phyloP scores from a whole-genome alignment of 106 monocot species.

The Acanthochlamys bracteata region DNA sequence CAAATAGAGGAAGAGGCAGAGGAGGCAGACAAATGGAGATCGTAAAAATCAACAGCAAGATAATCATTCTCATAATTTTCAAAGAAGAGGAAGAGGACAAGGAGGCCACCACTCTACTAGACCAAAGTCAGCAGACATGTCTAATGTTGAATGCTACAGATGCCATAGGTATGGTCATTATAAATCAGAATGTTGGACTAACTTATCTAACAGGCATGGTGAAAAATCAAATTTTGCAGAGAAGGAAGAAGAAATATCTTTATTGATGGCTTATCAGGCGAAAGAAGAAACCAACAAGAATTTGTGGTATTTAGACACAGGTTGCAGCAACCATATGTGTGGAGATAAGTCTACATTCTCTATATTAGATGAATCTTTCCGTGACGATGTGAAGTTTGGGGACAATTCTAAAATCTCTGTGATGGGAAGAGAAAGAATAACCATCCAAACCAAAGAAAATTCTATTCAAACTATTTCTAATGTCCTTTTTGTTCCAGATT shows the following conservation, averaged over 20 bases:
- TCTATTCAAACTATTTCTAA: conserved; percentile 6
- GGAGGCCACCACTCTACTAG: conserved; percentile 6
- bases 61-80: conserved; percentile 2
- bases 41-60: conserved; percentile 5
- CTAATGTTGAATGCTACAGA: conserved; percentile 1
- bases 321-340: conserved; percentile 17
- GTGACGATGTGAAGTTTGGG: conserved; percentile 15
- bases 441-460: neutral
- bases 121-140: conserved; percentile 5
- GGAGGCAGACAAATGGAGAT: neutral
- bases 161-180: conserved; percentile 5
- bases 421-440: neutral
- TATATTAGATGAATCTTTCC: conserved; percentile 21
- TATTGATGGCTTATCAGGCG: conserved; percentile 11
- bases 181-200: conserved; percentile 10
- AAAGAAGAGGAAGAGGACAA: conserved; percentile 6
- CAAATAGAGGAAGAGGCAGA: neutral
- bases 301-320: conserved; percentile 12
- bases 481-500: conserved; percentile 6
- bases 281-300: conserved; percentile 1
- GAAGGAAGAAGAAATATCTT: conserved; percentile 19
- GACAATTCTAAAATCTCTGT: conserved; percentile 14
- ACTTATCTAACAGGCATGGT: conserved; percentile 7
- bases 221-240: conserved; percentile 10
- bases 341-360: conserved; percentile 14